Base-by-base conservation (phyloP, 169 alveolate species). In the Theileria luwenshuni region DNA sequence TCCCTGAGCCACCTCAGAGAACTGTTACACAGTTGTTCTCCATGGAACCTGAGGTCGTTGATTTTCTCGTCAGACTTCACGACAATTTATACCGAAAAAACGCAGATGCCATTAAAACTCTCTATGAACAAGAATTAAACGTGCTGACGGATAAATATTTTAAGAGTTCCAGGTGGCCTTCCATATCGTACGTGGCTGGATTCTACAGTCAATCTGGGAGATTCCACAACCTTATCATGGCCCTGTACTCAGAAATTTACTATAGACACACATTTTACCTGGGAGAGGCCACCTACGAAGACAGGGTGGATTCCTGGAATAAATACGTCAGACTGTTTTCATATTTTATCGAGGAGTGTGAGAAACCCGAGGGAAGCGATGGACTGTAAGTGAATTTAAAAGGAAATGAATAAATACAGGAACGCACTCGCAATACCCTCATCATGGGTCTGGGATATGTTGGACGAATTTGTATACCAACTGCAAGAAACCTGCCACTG, bases 381-480 rank as follows among this genome's bases (percentile, higher is more conserved):
- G 88, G 73, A 23, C 25, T 76, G 28, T 54, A 62, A 19, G 72
- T 63, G 17, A 21, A 33, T 45, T 1, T 5, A 13, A 32, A 88
- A 77, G 56, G 65, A 80, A 32, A 28, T 1, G 38, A 3, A 2
- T 56, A 13, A 2, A 0, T 51, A 51, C 28, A 56, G 65, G 32
- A 56, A 41, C 63, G 69, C 83, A 42, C 70, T 92, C 54, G 79
- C 85, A 33, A 83, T 92, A 71, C 95, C 95, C 21, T 77, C 88
- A 25, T 86, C 91, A 33, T 92, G 95, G 95, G 83, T 88, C 25
- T 89, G 95, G 92, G 95, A 92, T 19, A 88, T 92, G 63, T 73
- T 90, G 17, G 94, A 91, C 43, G 95, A 92, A 63, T 92, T 88
- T 48, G 90, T 92, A 42, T 92, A 92, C 56, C 95, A 92, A 68